Evolutionary conservation across 2,329 filamentous ascomycete species (phyloP).

Genomic region (Fusarium torulosum): DNA sequence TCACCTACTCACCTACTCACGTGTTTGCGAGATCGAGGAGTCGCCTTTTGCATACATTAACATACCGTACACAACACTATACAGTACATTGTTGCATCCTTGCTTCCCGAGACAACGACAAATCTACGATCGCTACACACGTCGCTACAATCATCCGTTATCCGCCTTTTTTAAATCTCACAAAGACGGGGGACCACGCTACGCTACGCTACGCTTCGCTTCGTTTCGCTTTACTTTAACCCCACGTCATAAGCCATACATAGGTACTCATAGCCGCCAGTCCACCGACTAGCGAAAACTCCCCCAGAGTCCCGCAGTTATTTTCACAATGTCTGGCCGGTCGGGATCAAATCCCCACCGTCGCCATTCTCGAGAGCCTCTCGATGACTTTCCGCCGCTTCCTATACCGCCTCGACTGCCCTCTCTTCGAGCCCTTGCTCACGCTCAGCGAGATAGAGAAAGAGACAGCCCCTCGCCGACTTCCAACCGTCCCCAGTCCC

Average conservation of each 20-base stretch:
- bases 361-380: constrained; percentile 49
- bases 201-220: no score
- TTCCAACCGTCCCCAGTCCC: constrained; percentile 40
- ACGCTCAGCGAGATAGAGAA: constrained; percentile 48
- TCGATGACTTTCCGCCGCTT: constrained; percentile 52
- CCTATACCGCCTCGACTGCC: constrained; percentile 50
- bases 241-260: constrained; percentile 35
- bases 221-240: constrained; percentile 29
- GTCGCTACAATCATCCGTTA: constrained; percentile 18
- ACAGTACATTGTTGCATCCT: constrained; percentile 1
- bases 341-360: constrained; percentile 50
- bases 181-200: constrained; percentile 16
- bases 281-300: constrained; percentile 29
- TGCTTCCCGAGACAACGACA: neutral
- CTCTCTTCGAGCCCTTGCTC: constrained; percentile 50
- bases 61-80: neutral
- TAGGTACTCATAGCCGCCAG: constrained; percentile 23
- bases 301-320: constrained; percentile 13
- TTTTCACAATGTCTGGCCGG: constrained; percentile 51
- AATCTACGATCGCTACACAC: neutral
- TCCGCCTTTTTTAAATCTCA: constrained; percentile 19
- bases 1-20: constrained; percentile 34
- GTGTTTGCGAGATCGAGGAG: constrained; percentile 15
- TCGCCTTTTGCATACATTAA: constrained; percentile 1
- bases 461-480: constrained; percentile 46